These are phyloP conservation scores for Zalaria sp. DNA, from an alignment of 2,329 filamentous ascomycete species.

Conservation along the genomic window DNA sequence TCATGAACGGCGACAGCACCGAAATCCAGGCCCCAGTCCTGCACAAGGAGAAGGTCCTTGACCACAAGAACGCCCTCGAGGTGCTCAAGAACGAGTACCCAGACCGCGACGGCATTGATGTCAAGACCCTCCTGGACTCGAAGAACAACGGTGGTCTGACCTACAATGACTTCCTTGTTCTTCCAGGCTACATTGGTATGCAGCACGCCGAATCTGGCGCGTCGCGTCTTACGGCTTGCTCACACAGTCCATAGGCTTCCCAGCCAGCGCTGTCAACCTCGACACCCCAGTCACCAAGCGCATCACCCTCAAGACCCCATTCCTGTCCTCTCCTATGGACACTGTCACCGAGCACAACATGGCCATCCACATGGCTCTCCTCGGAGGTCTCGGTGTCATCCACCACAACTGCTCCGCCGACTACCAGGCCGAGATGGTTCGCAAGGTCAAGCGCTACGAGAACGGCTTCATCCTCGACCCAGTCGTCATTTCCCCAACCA, in stretches of 20 bases:
- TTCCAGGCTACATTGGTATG: slow-evolving; percentile 86
- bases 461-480: slow-evolving; percentile 98
- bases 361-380: slow-evolving; percentile 92
- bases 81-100: slow-evolving; percentile 65
- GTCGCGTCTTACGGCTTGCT: slow-evolving; percentile 11
- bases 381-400: slow-evolving; percentile 83
- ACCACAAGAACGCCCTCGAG: slow-evolving; percentile 63
- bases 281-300: slow-evolving; percentile 91
- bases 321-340: slow-evolving; percentile 98
- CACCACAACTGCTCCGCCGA: slow-evolving; percentile 99
- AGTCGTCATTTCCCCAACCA: slow-evolving; percentile 74
- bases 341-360: slow-evolving; percentile 99
- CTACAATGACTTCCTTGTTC: slow-evolving; percentile 96
- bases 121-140: slow-evolving; percentile 78
- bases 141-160: slow-evolving; percentile 86
- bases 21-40: slow-evolving; percentile 31
- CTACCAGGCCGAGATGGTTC: slow-evolving; percentile 95
- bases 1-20: slow-evolving; percentile 49
- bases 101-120: slow-evolving; percentile 70
- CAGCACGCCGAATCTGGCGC: slow-evolving; percentile 3
- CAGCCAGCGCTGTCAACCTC: slow-evolving; percentile 74
- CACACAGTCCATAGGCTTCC: slow-evolving; percentile 47
- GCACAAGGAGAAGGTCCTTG: slow-evolving; percentile 45
- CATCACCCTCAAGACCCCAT: slow-evolving; percentile 89
- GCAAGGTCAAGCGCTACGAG: slow-evolving; percentile 98